phyloP scores from a whole-genome alignment of 306 rosid genomes.

The Rosa persica region DNA sequence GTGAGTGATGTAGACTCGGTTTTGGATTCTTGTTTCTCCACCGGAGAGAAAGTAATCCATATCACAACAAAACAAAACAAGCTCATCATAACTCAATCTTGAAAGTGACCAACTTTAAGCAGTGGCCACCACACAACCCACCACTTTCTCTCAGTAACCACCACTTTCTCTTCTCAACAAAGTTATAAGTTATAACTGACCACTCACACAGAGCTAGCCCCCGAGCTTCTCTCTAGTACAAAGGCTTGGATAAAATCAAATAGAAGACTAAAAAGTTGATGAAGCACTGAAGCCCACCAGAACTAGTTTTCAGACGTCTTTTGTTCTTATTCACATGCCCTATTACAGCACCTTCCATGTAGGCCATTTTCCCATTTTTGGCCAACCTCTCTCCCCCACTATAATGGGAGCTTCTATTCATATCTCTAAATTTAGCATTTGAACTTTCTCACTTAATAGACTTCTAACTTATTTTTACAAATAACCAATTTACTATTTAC shows the following conservation, averaged over 20 bases:
- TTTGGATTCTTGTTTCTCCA: constrained; percentile 1
- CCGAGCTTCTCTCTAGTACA: not conserved
- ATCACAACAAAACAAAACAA: not conserved
- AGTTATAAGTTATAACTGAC: not conserved
- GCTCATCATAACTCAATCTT: not conserved
- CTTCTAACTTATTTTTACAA: too few species aligned
- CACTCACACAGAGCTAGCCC: not conserved
- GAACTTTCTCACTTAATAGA: too few species aligned
- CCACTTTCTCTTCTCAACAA: not conserved
- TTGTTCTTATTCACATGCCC: not conserved
- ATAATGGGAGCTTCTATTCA: too few species aligned
- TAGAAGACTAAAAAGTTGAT: not conserved
- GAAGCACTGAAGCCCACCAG: not conserved
- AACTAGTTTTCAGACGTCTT: not conserved
- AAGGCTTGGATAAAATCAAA: not conserved
- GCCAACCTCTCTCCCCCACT: too few species aligned
- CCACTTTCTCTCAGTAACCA: not conserved
- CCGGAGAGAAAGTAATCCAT: not conserved
- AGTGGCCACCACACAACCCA: constrained; percentile 1
- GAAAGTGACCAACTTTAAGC: not conserved
- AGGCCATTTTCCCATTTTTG: too few species aligned
- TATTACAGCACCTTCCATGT: not conserved
- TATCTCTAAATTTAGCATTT: too few species aligned
- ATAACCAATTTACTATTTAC: too few species aligned
- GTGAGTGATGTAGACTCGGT: not conserved